phyloP scores from a whole-genome alignment of 306 rosid genomes.

The Quercus glauca region DNA sequence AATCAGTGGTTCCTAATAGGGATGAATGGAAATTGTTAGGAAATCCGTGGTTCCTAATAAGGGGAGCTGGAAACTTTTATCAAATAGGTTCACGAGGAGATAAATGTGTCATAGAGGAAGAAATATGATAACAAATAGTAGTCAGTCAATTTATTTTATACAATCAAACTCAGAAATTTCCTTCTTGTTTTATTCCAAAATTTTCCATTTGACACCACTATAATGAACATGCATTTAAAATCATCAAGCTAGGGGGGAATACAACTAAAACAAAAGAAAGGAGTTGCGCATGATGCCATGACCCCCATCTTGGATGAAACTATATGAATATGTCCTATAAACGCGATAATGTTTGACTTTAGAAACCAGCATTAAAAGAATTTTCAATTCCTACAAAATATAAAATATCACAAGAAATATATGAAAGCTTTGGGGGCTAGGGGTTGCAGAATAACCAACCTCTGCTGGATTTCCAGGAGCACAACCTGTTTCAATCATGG shows the following conservation, averaged over 20 bases:
- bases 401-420: no score
- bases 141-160: neutral
- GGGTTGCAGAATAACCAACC: constrained; percentile 27
- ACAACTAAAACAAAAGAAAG: no score
- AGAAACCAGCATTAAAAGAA: no score
- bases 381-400: no score
- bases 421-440: no score
- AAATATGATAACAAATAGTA: neutral
- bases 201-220: neutral
- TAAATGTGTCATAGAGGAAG: neutral
- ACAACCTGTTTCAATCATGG: constrained; percentile 46
- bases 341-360: no score
- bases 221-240: neutral
- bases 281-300: no score
- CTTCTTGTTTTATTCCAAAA: neutral
- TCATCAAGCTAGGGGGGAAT: no score
- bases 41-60: neutral
- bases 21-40: no score
- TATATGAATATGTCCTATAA: no score
- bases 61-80: neutral
- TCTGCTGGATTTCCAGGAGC: constrained; percentile 61
- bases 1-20: no score
- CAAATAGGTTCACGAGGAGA: neutral
- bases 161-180: neutral
- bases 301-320: no score